Base-by-base conservation (phyloP, 148 eudicot species). In the Drosera capensis region DNA sequence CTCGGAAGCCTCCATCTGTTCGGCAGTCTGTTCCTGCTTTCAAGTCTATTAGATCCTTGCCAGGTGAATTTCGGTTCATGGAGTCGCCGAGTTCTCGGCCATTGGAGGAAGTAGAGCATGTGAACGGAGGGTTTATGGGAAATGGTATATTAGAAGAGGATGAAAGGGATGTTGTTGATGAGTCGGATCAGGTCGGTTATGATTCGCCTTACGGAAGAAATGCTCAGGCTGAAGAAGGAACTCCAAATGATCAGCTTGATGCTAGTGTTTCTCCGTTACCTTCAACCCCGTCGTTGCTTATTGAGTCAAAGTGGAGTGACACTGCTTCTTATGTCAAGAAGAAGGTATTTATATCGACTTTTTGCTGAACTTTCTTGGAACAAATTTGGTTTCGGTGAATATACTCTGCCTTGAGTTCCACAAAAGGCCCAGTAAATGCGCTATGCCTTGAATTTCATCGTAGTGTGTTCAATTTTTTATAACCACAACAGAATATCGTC, bases 301-400 rank as follows among this genome's bases (percentile, higher is more conserved):
- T 62, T 28, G 85, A 82, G 14, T 74, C 78, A 23, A 87, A 70
- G 48, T 90, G 97, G 97, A 74, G 71, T 43, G 95, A 84, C 60
- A 77, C 78, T 41, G 72, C 56, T 22, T 51, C 82, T 2, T 80
- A 63, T 61, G 58, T 58, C 20, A 61, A 75, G 54, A 84, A 80
- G 58, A 90, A 90, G 97, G 95, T 90, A 73, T n/a, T 17, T 72
- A 40, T 14, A 37, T 37, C 31, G 11, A 28, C 31, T 28, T 28
- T 28, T 11, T 5, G 31, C 11, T n/a, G n/a, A n/a, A n/a, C 31
- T 28, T 28, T 6, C 31, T 28, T 28, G 31, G 11, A 28, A 5
- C 11, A 5, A 11, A 28, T 11, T 28, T 28, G 7, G 5, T 28
- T 28, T 11, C 5, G 31, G 31, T 28, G 31, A 28, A 5, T 28